Percentiles rank a stretch among this genome's conserved stretches.
phyloP scores from a whole-genome alignment of 1,284 basidiomycete species.

The Athelia sp. region DNA sequence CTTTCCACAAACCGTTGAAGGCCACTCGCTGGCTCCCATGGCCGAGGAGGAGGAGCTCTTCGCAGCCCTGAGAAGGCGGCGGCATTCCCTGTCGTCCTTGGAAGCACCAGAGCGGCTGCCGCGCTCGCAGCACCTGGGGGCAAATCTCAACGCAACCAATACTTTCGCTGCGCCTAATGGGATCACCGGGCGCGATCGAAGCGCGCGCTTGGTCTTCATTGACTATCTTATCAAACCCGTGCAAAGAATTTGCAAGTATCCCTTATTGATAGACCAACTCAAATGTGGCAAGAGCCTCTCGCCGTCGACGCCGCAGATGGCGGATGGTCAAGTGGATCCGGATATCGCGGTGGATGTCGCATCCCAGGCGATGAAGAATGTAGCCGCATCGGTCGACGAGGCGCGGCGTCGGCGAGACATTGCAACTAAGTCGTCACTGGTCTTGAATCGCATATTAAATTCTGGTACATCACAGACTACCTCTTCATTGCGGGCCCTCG shows the following conservation, averaged over 20 bases:
- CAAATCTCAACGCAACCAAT: constrained; percentile 24
- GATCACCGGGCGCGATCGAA: constrained; percentile 8
- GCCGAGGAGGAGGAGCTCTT: constrained; percentile 1
- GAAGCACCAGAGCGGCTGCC: constrained; percentile 8
- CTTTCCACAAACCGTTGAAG: constrained; percentile 11
- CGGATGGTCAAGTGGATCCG: constrained; percentile 1
- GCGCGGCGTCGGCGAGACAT: constrained; percentile 60
- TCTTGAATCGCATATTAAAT: constrained; percentile 60
- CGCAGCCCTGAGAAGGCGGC: constrained; percentile 21
- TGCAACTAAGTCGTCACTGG: constrained; percentile 63
- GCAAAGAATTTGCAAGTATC: constrained; percentile 89
- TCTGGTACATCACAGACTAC: constrained; percentile 14
- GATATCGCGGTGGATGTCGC: constrained; percentile 49
- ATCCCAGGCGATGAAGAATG: constrained; percentile 55
- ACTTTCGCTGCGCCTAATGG: constrained; percentile 20
- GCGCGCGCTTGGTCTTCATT: constrained; percentile 52
- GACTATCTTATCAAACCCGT: constrained; percentile 90
- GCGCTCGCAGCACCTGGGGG: constrained; percentile 1
- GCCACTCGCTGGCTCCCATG: neutral
- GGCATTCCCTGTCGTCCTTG: constrained; percentile 27
- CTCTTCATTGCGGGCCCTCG: constrained; percentile 18
- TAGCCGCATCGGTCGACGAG: constrained; percentile 58
- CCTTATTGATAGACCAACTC: constrained; percentile 79
- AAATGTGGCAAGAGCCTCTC: constrained; percentile 31
- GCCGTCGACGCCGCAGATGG: no score